These are phyloP conservation scores for Elsinoe perseae DNA, from an alignment of 2,329 filamentous ascomycete genomes.

Conservation along the genomic window DNA sequence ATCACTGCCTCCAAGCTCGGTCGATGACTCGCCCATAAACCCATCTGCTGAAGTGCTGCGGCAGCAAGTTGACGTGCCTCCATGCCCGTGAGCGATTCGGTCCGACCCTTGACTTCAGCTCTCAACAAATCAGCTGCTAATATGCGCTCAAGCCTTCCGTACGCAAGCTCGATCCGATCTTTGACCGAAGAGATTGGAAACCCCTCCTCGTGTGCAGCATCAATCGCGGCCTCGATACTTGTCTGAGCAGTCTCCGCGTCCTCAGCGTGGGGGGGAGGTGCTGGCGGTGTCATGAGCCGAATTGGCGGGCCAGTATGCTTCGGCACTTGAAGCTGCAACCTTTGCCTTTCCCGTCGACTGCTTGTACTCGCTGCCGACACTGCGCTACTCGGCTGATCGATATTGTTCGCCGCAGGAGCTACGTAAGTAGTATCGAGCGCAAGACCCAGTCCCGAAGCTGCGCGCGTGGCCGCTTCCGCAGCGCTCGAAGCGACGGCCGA, in stretches of 20 bases:
- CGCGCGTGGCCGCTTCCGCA: constrained; percentile 16
- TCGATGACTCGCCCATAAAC: constrained; percentile 31
- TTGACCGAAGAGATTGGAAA: background rate
- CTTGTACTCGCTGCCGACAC: constrained; percentile 1
- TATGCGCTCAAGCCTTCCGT: constrained; percentile 39
- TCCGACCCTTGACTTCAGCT: constrained; percentile 36
- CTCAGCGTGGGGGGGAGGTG: constrained; percentile 40
- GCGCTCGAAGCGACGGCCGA: constrained; percentile 21
- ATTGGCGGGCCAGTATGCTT: constrained; percentile 54
- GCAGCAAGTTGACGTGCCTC: constrained; percentile 42
- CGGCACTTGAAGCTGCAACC: constrained; percentile 49
- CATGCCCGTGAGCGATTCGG: constrained; percentile 34
- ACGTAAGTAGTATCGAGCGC: constrained; percentile 30
- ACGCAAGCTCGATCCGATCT: constrained; percentile 11
- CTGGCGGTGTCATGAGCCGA: constrained; percentile 52
- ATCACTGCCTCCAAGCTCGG: constrained; percentile 31
- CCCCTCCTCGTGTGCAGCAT: background rate
- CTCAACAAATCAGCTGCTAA: constrained; percentile 42
- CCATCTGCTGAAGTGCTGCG: constrained; percentile 34
- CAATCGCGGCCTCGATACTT: background rate
- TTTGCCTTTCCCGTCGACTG: constrained; percentile 13
- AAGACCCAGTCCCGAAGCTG: constrained; percentile 18
- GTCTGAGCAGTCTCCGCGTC: background rate
- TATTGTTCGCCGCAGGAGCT: constrained; percentile 22
- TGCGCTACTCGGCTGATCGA: constrained; percentile 8